phyloP scores from a whole-genome alignment of 805 yeast species.

The Kodamaea neixiangensis region DNA sequence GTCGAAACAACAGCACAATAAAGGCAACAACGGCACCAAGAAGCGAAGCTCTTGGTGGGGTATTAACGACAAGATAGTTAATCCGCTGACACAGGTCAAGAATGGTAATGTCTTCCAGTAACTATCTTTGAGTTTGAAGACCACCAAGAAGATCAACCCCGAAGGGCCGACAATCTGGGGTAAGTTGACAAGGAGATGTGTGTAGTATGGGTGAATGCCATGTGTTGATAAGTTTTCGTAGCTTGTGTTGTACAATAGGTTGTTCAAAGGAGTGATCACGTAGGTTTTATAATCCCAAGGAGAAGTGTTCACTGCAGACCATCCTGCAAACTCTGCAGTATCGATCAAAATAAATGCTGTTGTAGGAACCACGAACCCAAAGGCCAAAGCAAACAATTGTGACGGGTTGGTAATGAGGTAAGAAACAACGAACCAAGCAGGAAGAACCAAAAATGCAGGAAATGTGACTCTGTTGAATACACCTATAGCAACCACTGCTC shows the following conservation, averaged over 20 bases:
- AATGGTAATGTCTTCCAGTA: constrained; percentile 57
- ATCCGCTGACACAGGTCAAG: constrained; percentile 61
- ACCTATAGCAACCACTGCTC: constrained; percentile 60
- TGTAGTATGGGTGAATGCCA: constrained; percentile 79
- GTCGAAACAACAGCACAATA: constrained; percentile 59
- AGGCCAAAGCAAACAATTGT: constrained; percentile 26
- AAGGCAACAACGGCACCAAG: constrained; percentile 74
- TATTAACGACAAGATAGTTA: constrained; percentile 60
- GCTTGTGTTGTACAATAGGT: constrained; percentile 66
- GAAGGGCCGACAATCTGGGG: constrained; percentile 85
- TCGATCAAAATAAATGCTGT: constrained; percentile 51
- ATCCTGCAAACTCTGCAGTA: constrained; percentile 43
- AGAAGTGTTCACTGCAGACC: neutral
- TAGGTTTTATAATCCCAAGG: constrained; percentile 18
- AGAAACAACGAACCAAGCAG: constrained; percentile 49
- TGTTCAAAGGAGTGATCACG: constrained; percentile 76
- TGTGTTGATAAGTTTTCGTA: constrained; percentile 64
- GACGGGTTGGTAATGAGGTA: constrained; percentile 41
- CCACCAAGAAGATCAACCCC: constrained; percentile 46
- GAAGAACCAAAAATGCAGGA: constrained; percentile 69
- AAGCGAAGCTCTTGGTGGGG: constrained; percentile 97
- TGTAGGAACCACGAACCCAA: constrained; percentile 39
- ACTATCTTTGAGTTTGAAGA: constrained; percentile 33
- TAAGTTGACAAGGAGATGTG: constrained; percentile 71
- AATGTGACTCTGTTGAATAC: constrained; percentile 85